A percentile compares a stretch with the other conserved stretches of the same genome.
phyloP scores from a whole-genome alignment of 2,329 filamentous ascomycete genomes.

The Neofusicoccum laricinum region DNA sequence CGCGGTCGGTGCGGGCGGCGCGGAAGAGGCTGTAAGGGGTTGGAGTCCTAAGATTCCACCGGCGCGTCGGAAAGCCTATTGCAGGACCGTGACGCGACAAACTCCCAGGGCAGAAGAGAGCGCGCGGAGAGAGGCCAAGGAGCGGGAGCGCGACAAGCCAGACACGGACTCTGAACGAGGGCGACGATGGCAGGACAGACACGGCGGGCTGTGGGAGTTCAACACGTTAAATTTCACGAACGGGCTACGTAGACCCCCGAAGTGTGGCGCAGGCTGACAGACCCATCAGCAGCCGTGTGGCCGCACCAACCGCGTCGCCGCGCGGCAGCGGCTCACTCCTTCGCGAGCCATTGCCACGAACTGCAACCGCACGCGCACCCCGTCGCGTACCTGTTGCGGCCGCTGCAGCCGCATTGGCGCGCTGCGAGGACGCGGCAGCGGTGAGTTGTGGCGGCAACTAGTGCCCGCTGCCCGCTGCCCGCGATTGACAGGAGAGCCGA shows the following conservation, averaged over 20 bases:
- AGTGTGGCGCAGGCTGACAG: slow-evolving; percentile 13
- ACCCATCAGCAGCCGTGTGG: background rate
- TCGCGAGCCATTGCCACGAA: background rate
- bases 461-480: no score
- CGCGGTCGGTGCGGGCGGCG: slow-evolving; percentile 9
- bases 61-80: slow-evolving; percentile 3
- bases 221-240: background rate
- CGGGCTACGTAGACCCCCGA: slow-evolving; percentile 1
- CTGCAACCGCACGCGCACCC: background rate
- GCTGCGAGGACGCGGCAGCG: background rate
- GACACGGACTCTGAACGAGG: background rate
- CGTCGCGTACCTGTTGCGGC: background rate
- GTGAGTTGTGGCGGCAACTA: background rate
- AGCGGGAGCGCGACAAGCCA: background rate
- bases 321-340: background rate
- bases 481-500: slow-evolving; percentile 4
- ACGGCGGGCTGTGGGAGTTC: background rate
- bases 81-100: background rate
- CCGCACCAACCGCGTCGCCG: background rate
- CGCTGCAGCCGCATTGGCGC: background rate
- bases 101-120: background rate
- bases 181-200: background rate
- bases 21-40: slow-evolving; percentile 10
- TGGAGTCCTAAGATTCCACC: slow-evolving; percentile 9
- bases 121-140: background rate